Conservation (phyloP, 2,329 filamentous ascomycete species). For the Pseudopithomyces chartarum region DNA sequence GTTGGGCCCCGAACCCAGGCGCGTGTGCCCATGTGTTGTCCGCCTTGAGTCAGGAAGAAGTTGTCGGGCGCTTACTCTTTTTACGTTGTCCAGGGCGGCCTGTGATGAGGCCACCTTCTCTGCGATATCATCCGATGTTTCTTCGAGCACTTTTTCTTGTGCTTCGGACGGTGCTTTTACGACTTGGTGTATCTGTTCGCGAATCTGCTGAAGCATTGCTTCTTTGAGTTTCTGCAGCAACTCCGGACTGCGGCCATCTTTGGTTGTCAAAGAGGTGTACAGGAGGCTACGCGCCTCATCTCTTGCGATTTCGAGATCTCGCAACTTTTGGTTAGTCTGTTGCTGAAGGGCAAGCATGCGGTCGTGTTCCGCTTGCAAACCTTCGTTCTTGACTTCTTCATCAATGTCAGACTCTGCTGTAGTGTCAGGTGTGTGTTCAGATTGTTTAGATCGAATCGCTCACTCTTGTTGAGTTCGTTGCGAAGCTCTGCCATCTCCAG, state of each 20-base stretch:
- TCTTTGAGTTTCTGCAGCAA: constrained; percentile 37
- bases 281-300: constrained; percentile 43
- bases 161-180: constrained; percentile 37
- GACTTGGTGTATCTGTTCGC: constrained; percentile 40
- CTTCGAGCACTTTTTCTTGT: constrained; percentile 36
- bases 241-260: constrained; percentile 37
- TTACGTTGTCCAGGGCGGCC: constrained; percentile 42
- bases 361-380: constrained; percentile 42
- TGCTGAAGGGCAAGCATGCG: constrained; percentile 42
- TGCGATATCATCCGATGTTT: constrained; percentile 40
- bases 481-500: constrained; percentile 42
- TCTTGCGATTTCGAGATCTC: constrained; percentile 41
- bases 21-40: not conserved
- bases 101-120: constrained; percentile 40
- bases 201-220: constrained; percentile 39
- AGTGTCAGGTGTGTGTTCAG: not conserved
- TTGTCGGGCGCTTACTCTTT: constrained; percentile 43
- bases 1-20: not conserved
- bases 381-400: constrained; percentile 35
- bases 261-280: constrained; percentile 35
- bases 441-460: not conserved
- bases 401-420: constrained; percentile 33
- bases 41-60: constrained; percentile 25
- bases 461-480: constrained; percentile 43
- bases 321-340: constrained; percentile 38